A percentile compares a stretch with the other conserved stretches of the same genome.
phyloP scores from a whole-genome alignment of 2,329 filamentous ascomycete genomes.

The Alternaria tenuissima region DNA sequence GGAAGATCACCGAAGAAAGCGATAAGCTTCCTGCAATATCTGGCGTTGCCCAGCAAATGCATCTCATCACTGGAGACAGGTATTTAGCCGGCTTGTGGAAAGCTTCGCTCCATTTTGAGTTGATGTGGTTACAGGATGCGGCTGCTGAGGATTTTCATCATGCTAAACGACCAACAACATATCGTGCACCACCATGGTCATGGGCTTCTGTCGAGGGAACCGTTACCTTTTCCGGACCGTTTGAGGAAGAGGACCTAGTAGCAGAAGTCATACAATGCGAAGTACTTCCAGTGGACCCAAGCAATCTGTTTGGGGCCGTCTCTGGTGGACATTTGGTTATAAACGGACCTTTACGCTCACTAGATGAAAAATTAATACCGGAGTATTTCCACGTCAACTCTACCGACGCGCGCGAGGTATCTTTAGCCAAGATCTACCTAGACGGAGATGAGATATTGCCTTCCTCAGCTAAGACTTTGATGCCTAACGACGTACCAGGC shows the following conservation, averaged over 20 bases:
- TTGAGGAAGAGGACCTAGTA: background rate
- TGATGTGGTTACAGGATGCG: background rate
- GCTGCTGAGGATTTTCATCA: background rate
- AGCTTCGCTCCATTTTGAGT: background rate
- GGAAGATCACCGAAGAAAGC: background rate
- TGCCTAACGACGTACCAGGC: too few relatives aligned
- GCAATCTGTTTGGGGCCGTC: background rate
- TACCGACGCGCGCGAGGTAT: background rate
- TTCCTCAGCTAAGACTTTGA: too few relatives aligned
- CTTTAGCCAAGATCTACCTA: background rate
- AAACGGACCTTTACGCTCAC: background rate
- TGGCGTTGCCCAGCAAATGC: background rate
- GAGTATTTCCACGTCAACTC: background rate
- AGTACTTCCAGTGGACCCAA: background rate
- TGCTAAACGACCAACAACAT: background rate
- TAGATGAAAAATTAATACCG: background rate
- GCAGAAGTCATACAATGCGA: background rate
- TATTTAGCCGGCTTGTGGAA: background rate
- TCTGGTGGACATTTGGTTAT: background rate
- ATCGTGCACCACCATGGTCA: slow-evolving; percentile 1
- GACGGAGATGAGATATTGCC: background rate
- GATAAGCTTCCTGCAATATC: background rate
- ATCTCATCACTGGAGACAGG: background rate
- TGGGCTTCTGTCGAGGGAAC: background rate
- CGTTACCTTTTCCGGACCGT: background rate